Base-by-base conservation (phyloP, 192 early-diverging fungal species). In the Paraglomus brasilianum region DNA sequence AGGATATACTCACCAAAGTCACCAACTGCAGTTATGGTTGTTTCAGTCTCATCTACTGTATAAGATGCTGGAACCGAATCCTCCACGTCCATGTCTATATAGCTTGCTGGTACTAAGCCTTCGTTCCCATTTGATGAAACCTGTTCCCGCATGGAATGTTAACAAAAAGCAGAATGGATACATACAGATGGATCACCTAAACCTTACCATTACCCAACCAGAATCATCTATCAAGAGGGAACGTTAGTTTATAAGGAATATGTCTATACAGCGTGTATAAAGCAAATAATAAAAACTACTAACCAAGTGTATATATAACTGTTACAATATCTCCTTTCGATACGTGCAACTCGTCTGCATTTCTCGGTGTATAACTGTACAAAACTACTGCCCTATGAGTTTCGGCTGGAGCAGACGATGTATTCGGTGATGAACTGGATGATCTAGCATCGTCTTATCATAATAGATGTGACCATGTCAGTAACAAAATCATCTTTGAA, bases 291-390 rank as follows among this genome's bases (percentile, higher is more conserved):
- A 19, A 41, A 47, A 49, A n/a, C 42, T 19, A 67, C 69, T 63
- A 76, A 84, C 83, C 78, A 53, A 84, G 86, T 19, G 67, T 75
- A 55, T 87, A 83, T 7, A 88, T 8, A 5, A 89, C 72, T 19
- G 76, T 78, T 1, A 91, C 67, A 5, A 71, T 44, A 38, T 91
- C 85, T 6, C 87, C 86, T 46, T 80, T 77, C 14, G 66, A 72
- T 7, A 91, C 79, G 39, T 75, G 71, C 2, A 91, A 72, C 49
- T 89, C 88, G 36, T 82, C 87, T 10, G 70, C 71, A 43, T 58
- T 77, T n/a, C 65, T 74, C 5, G 82, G 78, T 40, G 74, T 72
- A 70, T 89, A 88, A 58, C 86, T 85, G 69, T 88, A 91, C n/a
- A 86, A 65, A 13, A 81, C 88, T 56, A 57, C 76, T 49, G 86